phyloP scores from a whole-genome alignment of 2,329 filamentous ascomycete species.

The Falciphora oryzae region DNA sequence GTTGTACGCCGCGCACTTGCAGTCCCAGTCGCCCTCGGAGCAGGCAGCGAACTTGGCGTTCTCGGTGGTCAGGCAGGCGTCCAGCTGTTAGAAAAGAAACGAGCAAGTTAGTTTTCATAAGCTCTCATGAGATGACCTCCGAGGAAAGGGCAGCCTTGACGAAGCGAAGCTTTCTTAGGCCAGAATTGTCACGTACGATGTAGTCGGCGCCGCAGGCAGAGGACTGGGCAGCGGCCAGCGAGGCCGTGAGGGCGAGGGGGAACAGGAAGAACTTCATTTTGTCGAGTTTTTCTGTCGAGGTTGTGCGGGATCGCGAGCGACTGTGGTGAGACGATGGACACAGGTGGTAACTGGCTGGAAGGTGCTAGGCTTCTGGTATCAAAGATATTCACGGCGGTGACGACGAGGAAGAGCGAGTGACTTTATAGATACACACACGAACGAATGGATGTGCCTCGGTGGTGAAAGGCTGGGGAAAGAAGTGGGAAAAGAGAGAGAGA shows the following conservation, averaged over 20 bases:
- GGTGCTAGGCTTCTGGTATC: not conserved
- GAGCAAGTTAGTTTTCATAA: not conserved
- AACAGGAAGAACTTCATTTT: conserved; percentile 12
- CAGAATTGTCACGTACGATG: conserved; percentile 9
- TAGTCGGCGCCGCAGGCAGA: conserved; percentile 16
- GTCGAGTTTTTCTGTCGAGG: not conserved
- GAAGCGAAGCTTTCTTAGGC: no score
- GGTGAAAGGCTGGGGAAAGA: not conserved
- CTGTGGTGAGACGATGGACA: not conserved
- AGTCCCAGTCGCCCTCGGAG: conserved; percentile 35
- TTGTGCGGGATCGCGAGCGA: not conserved
- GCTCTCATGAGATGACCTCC: no score
- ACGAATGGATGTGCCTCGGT: not conserved
- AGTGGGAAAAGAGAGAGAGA: not conserved
- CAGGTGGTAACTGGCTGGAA: not conserved
- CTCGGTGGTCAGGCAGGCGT: conserved; percentile 24
- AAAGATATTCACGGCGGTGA: not conserved
- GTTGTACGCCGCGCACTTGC: conserved; percentile 39
- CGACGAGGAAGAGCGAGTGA: not conserved
- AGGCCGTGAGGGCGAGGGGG: conserved; percentile 11
- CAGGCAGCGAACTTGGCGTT: conserved; percentile 34
- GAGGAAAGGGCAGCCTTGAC: no score
- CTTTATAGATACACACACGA: not conserved
- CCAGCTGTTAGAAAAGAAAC: conserved; percentile 8
- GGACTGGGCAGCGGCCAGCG: conserved; percentile 11